phyloP scores from a whole-genome alignment of 257 asterid genomes.

The Nicotiana sylvestris region DNA sequence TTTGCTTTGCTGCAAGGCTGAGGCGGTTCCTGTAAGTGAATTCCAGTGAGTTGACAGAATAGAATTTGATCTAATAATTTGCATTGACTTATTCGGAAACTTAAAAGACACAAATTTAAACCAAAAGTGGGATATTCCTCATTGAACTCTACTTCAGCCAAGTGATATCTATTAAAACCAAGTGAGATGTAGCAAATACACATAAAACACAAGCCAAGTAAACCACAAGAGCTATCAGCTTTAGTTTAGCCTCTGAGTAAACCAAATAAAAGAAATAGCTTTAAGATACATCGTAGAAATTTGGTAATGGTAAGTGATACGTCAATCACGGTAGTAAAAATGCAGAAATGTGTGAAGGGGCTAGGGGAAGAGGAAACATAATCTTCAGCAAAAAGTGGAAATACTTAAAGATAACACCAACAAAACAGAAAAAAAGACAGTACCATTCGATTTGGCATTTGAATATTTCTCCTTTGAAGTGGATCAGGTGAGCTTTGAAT shows the following conservation, averaged over 20 bases:
- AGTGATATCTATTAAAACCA: not conserved
- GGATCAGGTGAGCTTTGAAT: not conserved
- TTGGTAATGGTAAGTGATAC: not conserved
- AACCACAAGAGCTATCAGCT: not conserved
- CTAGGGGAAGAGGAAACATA: not conserved
- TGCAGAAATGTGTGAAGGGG: not conserved
- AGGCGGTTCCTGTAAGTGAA: not conserved
- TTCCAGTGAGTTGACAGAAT: not conserved
- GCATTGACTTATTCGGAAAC: not conserved
- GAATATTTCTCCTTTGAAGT: not conserved
- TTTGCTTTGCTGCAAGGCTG: not conserved
- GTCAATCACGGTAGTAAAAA: not conserved
- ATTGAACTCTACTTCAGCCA: not conserved
- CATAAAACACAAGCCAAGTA: not conserved
- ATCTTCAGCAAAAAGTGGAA: not conserved
- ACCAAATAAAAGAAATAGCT: not conserved
- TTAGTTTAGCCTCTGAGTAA: not conserved
- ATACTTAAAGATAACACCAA: not conserved
- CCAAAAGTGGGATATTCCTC: not conserved
- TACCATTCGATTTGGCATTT: not conserved
- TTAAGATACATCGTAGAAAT: not conserved
- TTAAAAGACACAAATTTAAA: not conserved
- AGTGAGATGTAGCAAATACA: not conserved
- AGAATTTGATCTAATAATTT: no score
- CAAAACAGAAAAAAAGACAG: not conserved